Base-by-base conservation (phyloP, 345 rosid genomes). In the Jatropha curcas region DNA sequence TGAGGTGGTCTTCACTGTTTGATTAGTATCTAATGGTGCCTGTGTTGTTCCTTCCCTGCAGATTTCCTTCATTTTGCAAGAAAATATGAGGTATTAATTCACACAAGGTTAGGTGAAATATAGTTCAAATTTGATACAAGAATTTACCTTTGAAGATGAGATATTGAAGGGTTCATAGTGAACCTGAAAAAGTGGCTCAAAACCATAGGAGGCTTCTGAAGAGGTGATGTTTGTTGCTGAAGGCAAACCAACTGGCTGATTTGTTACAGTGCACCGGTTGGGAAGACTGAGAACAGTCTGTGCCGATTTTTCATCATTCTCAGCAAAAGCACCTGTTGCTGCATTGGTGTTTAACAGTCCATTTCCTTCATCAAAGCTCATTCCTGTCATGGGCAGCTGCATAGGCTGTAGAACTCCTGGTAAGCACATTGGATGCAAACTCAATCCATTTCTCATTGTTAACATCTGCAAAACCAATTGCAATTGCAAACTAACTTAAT, bases 401-500 rank as follows among this genome's bases (percentile, higher is more conserved):
- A 73, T 61, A 30, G 83, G 79, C 71, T 84, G 87, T 55, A 75
- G 45, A 46, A 73, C 84, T 72, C 86, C 88, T 11, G 91, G 87
- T 72, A 82, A 72, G 80, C 85, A 82, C 83, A 82, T 68, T 28
- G 87, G 87, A 60, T 85, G 84, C 75, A 85, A 76, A 75, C 84
- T 79, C 72, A 85, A 56, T 43, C 91, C 91, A 52, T 87, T 87
- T 80, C 88, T 83, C 88, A 85, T 74, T 13, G 88, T 76, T 63
- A 87, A 71, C 91, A 87, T 87, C 88, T 87, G 91, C 62, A 69
- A 53, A 60, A 55, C 25, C 57, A 74, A 80, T 61, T 67, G 69
- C 72, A 60, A 70, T 9, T 14, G 5, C 33, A 41, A 39, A 10
- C 2, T 24, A 3, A 19, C 39, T n/a, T n/a, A n/a, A n/a, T n/a